Percentiles rank a stretch among this genome's conserved stretches.
phyloP scores from a whole-genome alignment of 2,329 filamentous ascomycete genomes.

The Emericellopsis cladophorae region DNA sequence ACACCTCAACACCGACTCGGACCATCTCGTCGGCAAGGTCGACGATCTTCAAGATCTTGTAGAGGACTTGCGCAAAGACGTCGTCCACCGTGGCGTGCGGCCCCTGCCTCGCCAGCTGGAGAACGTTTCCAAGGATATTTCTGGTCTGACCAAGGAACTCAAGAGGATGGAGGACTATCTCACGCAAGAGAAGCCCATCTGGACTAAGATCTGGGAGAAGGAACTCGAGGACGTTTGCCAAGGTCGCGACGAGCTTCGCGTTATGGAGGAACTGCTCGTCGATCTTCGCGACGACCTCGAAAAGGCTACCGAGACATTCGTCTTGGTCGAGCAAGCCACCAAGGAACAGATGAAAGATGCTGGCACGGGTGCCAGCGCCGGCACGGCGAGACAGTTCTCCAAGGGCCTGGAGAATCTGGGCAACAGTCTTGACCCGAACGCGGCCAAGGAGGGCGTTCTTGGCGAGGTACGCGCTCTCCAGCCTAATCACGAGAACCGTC shows the following conservation, averaged over 20 bases:
- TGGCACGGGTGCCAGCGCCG: conserved; percentile 35
- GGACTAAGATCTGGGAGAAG: conserved; percentile 99
- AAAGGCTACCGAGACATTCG: conserved; percentile 87
- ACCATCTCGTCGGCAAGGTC: conserved; percentile 80
- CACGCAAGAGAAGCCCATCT: conserved; percentile 82
- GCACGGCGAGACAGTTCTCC: conserved; percentile 42
- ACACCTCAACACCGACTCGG: conserved; percentile 73
- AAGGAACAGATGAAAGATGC: conserved; percentile 86
- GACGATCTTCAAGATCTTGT: conserved; percentile 96
- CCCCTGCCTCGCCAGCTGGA: conserved; percentile 86
- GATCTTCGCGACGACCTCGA: conserved; percentile 92
- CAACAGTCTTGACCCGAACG: conserved; percentile 52
- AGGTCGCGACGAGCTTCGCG: conserved; percentile 83
- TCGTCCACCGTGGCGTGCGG: conserved; percentile 83
- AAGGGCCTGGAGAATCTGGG: conserved; percentile 40
- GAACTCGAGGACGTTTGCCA: conserved; percentile 93
- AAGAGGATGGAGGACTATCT: conserved; percentile 92
- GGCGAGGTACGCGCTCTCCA: conserved; percentile 88
- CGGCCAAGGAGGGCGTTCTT: conserved; percentile 82
- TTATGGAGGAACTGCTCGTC: conserved; percentile 89
- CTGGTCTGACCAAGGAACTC: conserved; percentile 67
- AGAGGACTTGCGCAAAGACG: conserved; percentile 93
- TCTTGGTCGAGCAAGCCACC: conserved; percentile 93
- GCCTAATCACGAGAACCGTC: conserved; percentile 82
- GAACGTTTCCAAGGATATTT: conserved; percentile 77